Conservation (phyloP, 768 basidiomycete genomes). For the Mycena kentingensis region DNA sequence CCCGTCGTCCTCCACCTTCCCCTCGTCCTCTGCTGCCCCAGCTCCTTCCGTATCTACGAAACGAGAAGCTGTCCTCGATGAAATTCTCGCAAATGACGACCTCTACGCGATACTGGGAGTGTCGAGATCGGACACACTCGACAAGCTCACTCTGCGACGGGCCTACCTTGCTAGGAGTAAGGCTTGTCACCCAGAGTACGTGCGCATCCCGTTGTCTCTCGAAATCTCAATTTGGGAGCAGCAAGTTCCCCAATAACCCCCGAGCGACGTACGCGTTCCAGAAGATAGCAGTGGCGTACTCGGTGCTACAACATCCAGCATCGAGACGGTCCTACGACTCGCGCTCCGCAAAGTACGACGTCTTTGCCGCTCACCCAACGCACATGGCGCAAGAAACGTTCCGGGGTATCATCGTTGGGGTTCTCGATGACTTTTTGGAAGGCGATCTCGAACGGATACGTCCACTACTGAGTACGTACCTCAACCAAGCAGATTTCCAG, state of each 20-base stretch:
- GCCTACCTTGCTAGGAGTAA: slow-evolving; percentile 77
- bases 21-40: slow-evolving; percentile 15
- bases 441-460: slow-evolving; percentile 87
- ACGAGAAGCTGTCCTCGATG: slow-evolving; percentile 42
- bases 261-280: slow-evolving; percentile 85
- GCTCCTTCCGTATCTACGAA: slow-evolving; percentile 18
- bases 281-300: slow-evolving; percentile 81
- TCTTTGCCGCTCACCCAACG: slow-evolving; percentile 53
- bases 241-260: slow-evolving; percentile 79
- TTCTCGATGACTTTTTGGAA: slow-evolving; percentile 81
- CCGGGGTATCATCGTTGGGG: slow-evolving; percentile 67
- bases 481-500: neutral
- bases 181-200: slow-evolving; percentile 86
- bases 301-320: slow-evolving; percentile 73
- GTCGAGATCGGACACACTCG: slow-evolving; percentile 47
- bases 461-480: slow-evolving; percentile 65
- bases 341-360: slow-evolving; percentile 52
- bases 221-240: slow-evolving; percentile 29
- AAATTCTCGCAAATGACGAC: slow-evolving; percentile 63
- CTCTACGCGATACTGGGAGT: slow-evolving; percentile 77
- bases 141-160: slow-evolving; percentile 65
- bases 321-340: slow-evolving; percentile 70
- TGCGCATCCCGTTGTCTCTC: slow-evolving; percentile 16
- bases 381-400: slow-evolving; percentile 79
- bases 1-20: slow-evolving; percentile 31